Evolutionary conservation across 2,329 filamentous ascomycete species (phyloP).

Genomic region (Nigrospora sphaerica): DNA sequence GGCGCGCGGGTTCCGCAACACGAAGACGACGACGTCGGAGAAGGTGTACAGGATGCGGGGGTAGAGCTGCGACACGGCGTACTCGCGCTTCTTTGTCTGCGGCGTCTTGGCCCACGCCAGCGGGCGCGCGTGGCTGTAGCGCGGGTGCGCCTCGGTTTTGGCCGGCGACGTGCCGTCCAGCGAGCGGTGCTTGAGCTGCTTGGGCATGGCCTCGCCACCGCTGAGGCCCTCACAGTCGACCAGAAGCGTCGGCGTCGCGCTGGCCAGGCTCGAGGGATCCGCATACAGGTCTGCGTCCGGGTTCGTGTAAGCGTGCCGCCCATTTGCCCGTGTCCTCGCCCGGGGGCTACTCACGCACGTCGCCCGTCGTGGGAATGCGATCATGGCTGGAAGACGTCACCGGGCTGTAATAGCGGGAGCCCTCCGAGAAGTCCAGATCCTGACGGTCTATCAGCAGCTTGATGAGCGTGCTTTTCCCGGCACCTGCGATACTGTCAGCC

Average conservation of each 20-base stretch:
- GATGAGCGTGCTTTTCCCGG: conserved; percentile 43
- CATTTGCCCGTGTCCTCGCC: too few species aligned
- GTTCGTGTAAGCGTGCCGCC: not conserved
- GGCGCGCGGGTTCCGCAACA: conserved; percentile 31
- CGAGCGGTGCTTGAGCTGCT: conserved; percentile 16
- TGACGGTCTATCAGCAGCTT: conserved; percentile 36
- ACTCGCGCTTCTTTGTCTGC: conserved; percentile 26
- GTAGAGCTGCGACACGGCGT: conserved; percentile 31
- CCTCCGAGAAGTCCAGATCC: conserved; percentile 15
- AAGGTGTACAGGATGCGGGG: conserved; percentile 38
- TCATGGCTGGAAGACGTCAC: conserved; percentile 34
- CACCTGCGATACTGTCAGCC: conserved; percentile 17
- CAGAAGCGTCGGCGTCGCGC: conserved; percentile 34
- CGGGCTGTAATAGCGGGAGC: conserved; percentile 29
- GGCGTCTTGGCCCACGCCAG: conserved; percentile 27
- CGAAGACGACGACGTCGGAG: conserved; percentile 36
- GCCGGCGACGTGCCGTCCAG: conserved; percentile 6
- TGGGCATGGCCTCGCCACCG: conserved; percentile 34
- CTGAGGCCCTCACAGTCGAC: conserved; percentile 46
- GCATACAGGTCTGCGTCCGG: conserved; percentile 31
- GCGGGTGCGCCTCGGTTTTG: conserved; percentile 6
- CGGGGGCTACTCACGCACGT: conserved; percentile 25
- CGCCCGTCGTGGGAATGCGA: conserved; percentile 38
- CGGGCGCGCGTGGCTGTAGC: conserved; percentile 12
- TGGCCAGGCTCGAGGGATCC: conserved; percentile 33